Evolutionary conservation across 2,329 filamentous ascomycete species (phyloP).

Genomic region (Tolypocladium pustulatum): DNA sequence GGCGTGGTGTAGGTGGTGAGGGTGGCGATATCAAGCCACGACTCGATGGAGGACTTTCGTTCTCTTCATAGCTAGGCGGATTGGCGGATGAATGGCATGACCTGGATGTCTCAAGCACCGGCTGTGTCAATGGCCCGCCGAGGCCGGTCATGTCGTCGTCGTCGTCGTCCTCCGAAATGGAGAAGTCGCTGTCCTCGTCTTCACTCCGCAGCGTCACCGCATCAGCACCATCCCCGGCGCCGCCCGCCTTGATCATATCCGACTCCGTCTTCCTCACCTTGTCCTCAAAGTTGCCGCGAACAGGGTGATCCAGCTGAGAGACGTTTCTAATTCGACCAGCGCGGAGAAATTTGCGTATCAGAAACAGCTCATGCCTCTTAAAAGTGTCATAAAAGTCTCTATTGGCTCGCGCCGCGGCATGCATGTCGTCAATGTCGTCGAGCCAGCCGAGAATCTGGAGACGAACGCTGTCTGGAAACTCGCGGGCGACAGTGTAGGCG

Average conservation of each 20-base stretch:
- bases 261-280: slow-evolving; percentile 22
- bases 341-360: slow-evolving; percentile 26
- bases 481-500: slow-evolving; percentile 19
- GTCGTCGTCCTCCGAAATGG: slow-evolving; percentile 4
- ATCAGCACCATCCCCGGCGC: slow-evolving; percentile 14
- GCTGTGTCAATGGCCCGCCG: slow-evolving; percentile 7
- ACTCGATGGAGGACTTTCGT: background rate
- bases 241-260: slow-evolving; percentile 17
- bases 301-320: background rate
- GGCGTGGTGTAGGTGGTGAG: slow-evolving; percentile 8
- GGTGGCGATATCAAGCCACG: background rate
- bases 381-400: slow-evolving; percentile 33
- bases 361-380: slow-evolving; percentile 29
- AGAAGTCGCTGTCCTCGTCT: slow-evolving; percentile 12
- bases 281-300: slow-evolving; percentile 17
- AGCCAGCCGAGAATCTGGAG: slow-evolving; percentile 29
- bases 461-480: slow-evolving; percentile 25
- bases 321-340: slow-evolving; percentile 10
- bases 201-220: slow-evolving; percentile 18
- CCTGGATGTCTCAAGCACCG: background rate
- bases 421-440: slow-evolving; percentile 29
- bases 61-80: background rate
- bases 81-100: background rate
- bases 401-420: slow-evolving; percentile 29
- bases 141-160: slow-evolving; percentile 4